These are phyloP conservation scores for Pseudonectria buxi DNA, from an alignment of 2,329 filamentous ascomycete species.

Conservation along the genomic window DNA sequence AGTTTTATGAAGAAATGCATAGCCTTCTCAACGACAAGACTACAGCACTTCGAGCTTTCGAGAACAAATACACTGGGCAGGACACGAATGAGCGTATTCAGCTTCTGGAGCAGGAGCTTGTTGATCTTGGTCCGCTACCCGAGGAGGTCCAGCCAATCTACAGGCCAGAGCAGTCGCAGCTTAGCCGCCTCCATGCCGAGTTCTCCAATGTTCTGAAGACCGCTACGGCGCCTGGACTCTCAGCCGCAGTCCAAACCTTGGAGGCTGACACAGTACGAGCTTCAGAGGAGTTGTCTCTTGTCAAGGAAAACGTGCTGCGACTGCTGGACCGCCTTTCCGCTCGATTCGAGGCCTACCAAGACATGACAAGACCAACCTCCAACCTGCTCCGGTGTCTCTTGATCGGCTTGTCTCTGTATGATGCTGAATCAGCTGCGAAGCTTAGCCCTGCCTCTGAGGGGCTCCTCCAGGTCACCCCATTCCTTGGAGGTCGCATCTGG, in stretches of 20 bases:
- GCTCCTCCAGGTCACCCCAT: conserved; percentile 45
- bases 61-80: conserved; percentile 61
- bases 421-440: conserved; percentile 36
- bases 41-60: conserved; percentile 56
- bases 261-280: conserved; percentile 14
- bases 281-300: conserved; percentile 39
- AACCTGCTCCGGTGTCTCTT: conserved; percentile 75
- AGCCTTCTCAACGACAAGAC: conserved; percentile 50
- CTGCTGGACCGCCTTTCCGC: conserved; percentile 63
- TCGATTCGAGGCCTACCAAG: conserved; percentile 73
- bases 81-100: conserved; percentile 59
- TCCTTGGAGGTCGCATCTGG: conserved; percentile 44
- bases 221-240: conserved; percentile 44
- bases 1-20: conserved; percentile 50
- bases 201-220: conserved; percentile 69
- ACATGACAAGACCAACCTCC: conserved; percentile 71
- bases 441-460: conserved; percentile 27
- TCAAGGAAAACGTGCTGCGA: conserved; percentile 54
- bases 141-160: conserved; percentile 59
- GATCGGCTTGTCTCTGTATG: conserved; percentile 63
- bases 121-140: conserved; percentile 59
- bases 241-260: conserved; percentile 24
- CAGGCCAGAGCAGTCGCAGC: conserved; percentile 60
- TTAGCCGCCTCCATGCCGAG: conserved; percentile 71
- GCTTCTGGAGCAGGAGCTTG: conserved; percentile 55